Percentiles rank a stretch among this genome's conserved stretches.
These are phyloP conservation scores for Xerocomellus dryophilus DNA, from an alignment of 768 basidiomycete species.

Conservation along the genomic window DNA sequence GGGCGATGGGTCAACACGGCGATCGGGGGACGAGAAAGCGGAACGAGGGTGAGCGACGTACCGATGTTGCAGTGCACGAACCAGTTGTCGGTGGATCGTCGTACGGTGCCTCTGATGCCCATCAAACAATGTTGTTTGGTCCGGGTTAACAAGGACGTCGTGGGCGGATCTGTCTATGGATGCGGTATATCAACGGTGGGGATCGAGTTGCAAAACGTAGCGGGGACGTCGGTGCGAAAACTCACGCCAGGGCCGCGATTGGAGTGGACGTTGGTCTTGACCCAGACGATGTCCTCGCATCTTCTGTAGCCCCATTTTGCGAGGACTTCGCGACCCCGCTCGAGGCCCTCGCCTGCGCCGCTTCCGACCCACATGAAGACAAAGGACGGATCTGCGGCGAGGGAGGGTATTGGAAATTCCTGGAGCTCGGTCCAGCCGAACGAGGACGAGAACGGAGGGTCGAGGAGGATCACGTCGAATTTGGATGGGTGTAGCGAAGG, in stretches of 20 bases:
- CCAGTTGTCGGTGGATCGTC: constrained; percentile 90
- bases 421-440: constrained; percentile 85
- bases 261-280: constrained; percentile 78
- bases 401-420: constrained; percentile 72
- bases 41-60: constrained; percentile 36
- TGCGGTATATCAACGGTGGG: background rate
- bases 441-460: constrained; percentile 84
- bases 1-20: background rate
- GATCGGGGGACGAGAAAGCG: no score
- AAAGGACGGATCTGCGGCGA: constrained; percentile 90
- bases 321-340: constrained; percentile 85
- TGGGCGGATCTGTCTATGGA: constrained; percentile 75
- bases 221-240: constrained; percentile 3
- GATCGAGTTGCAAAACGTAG: background rate
- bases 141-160: constrained; percentile 79
- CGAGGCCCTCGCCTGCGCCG: constrained; percentile 86
- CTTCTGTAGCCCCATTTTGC: constrained; percentile 93
- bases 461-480: constrained; percentile 90
- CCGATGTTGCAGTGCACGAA: constrained; percentile 99
- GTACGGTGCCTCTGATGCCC: constrained; percentile 95
- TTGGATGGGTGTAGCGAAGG: constrained; percentile 58
- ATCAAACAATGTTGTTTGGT: constrained; percentile 97
- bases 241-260: constrained; percentile 76
- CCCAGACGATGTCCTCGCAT: constrained; percentile 99
- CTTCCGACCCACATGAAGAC: constrained; percentile 95